Evolutionary conservation across 2,329 filamentous ascomycete species (phyloP).

Genomic region (Penicillium sp.): DNA sequence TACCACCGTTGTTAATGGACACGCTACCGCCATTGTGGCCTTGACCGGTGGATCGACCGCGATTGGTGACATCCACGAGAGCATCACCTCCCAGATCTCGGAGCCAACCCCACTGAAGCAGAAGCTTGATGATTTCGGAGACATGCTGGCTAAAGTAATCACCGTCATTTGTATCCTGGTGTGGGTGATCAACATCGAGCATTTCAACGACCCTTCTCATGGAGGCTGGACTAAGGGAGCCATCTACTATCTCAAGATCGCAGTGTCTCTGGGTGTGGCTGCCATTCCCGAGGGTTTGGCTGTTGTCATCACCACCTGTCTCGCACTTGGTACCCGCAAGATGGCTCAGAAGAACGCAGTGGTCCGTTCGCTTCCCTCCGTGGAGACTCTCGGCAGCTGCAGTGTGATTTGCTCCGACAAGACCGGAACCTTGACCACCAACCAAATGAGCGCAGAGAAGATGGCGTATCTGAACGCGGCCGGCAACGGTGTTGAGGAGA

Average conservation of each 20-base stretch:
- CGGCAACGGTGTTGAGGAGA: constrained; percentile 68
- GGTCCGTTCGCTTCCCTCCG: constrained; percentile 87
- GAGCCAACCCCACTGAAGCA: constrained; percentile 95
- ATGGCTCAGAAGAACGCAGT: constrained; percentile 99
- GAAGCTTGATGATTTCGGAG: constrained; percentile 97
- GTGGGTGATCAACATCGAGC: constrained; percentile 96
- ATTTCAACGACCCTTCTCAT: constrained; percentile 91
- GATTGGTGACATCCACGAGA: constrained; percentile 97
- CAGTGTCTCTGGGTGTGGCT: constrained; percentile 91
- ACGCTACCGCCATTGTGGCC: constrained; percentile 82
- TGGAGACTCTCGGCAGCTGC: constrained; percentile 96
- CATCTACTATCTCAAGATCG: constrained; percentile 99
- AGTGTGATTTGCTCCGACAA: constrained; percentile 99
- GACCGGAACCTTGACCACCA: constrained; percentile 93
- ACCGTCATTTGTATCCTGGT: constrained; percentile 92
- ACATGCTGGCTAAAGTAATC: constrained; percentile 92
- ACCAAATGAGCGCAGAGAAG: constrained; percentile 98
- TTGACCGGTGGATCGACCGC: constrained; percentile 83
- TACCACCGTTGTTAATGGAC: constrained; percentile 89
- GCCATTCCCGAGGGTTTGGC: constrained; percentile 95
- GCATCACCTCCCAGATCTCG: constrained; percentile 94
- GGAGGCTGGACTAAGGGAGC: constrained; percentile 92
- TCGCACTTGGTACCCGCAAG: constrained; percentile 90
- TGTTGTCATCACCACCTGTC: constrained; percentile 96
- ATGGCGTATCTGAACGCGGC: constrained; percentile 70